Evolutionary conservation across 140 eudicot genomes (phyloP).

Genomic region (Ambrosia hybrid): DNA sequence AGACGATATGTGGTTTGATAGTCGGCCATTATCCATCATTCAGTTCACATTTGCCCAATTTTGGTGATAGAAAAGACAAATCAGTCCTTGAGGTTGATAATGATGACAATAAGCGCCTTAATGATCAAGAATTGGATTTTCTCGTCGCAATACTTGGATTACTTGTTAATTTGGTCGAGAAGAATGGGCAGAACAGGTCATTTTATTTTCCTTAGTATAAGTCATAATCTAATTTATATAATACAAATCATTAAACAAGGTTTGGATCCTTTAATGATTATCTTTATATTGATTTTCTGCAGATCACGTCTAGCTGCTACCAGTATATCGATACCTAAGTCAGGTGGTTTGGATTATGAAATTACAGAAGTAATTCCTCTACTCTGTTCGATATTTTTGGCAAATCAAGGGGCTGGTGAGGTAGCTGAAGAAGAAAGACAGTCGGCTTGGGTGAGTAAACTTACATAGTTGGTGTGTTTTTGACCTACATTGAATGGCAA

Average conservation of each 20-base stretch:
- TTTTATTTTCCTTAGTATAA: background rate
- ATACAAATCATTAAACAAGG: background rate
- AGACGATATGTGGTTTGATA: constrained; percentile 71
- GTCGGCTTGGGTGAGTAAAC: constrained; percentile 59
- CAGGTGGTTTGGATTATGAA: constrained; percentile 41
- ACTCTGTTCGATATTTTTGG: constrained; percentile 87
- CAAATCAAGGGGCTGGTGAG: constrained; percentile 91
- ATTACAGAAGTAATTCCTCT: constrained; percentile 60
- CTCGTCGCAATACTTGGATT: constrained; percentile 90
- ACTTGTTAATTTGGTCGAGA: constrained; percentile 93
- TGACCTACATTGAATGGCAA: too few species aligned
- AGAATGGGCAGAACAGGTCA: constrained; percentile 83
- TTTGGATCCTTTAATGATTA: background rate
- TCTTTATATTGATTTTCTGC: constrained; percentile 10
- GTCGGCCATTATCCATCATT: constrained; percentile 83
- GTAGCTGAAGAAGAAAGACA: constrained; percentile 82
- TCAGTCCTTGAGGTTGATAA: constrained; percentile 35
- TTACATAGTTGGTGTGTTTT: background rate
- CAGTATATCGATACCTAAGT: constrained; percentile 54
- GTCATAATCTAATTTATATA: background rate
- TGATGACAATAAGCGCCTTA: constrained; percentile 47
- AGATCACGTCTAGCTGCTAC: constrained; percentile 90
- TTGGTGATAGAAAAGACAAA: constrained; percentile 37
- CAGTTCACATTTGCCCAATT: constrained; percentile 37
- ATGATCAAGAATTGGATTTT: constrained; percentile 82